phyloP scores from a whole-genome alignment of 1,284 basidiomycete species.

The Xanthoconium separans region DNA sequence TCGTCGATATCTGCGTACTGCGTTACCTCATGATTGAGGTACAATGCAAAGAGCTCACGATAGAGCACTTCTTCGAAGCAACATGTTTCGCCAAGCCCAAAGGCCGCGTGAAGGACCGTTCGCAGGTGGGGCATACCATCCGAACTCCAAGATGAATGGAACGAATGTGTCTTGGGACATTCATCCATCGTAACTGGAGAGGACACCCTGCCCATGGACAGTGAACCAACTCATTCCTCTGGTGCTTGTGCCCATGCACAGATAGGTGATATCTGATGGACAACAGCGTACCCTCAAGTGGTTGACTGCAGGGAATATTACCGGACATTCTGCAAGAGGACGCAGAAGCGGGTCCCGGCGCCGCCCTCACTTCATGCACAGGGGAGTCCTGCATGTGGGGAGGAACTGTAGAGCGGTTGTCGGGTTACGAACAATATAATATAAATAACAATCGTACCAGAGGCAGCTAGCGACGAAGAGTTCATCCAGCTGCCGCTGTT shows the following conservation, averaged over 20 bases:
- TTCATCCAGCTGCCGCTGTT: not conserved
- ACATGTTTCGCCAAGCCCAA: conserved; percentile 21
- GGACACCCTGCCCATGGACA: conserved; percentile 15
- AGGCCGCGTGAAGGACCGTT: conserved; percentile 14
- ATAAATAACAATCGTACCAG: conserved; percentile 1
- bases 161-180: conserved; percentile 14
- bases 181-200: conserved; percentile 13
- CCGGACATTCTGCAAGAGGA: conserved; percentile 2
- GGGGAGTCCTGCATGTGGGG: not conserved
- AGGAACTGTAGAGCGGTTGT: not conserved
- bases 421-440: not conserved
- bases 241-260: conserved; percentile 7
- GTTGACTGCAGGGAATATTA: not conserved
- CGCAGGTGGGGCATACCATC: conserved; percentile 10
- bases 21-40: not conserved
- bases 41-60: not conserved
- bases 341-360: not conserved
- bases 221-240: not conserved
- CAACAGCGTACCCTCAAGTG: conserved; percentile 1
- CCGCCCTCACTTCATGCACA: not conserved
- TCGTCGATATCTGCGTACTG: not conserved
- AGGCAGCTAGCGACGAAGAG: not conserved
- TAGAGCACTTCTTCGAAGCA: conserved; percentile 9
- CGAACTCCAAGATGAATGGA: conserved; percentile 11
- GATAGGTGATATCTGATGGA: conserved; percentile 10